Conservation (phyloP, 2,329 filamentous ascomycete species). For the Colletotrichum echinochloae region DNA sequence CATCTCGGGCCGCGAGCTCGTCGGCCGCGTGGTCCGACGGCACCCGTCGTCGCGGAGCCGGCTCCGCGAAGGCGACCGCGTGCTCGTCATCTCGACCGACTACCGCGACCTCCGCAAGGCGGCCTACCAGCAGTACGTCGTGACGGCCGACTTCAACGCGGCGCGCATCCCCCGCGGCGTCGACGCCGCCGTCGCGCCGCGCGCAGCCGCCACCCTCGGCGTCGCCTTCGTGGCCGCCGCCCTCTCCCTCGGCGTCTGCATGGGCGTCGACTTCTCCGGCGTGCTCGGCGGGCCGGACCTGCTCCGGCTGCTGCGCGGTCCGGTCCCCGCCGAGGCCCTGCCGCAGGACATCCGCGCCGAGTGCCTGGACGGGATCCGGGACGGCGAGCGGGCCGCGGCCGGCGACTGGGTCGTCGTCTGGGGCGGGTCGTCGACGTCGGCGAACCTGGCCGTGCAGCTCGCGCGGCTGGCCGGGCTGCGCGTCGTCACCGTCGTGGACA, state of each 20-base stretch:
- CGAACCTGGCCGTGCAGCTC: slow-evolving; percentile 74
- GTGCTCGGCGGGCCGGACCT: slow-evolving; percentile 70
- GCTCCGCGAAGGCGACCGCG: slow-evolving; percentile 67
- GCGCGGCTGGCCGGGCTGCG: slow-evolving; percentile 74
- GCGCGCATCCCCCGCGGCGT: slow-evolving; percentile 65
- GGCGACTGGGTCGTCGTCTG: slow-evolving; percentile 81
- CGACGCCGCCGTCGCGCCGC: slow-evolving; percentile 56
- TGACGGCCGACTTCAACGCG: slow-evolving; percentile 74
- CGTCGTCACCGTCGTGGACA: slow-evolving; percentile 75
- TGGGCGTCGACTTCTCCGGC: slow-evolving; percentile 73
- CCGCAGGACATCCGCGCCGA: slow-evolving; percentile 73
- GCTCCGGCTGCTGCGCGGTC: slow-evolving; percentile 58
- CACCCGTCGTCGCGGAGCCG: slow-evolving; percentile 46
- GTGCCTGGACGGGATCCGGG: slow-evolving; percentile 66
- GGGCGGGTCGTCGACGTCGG: slow-evolving; percentile 81
- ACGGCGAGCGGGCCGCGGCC: slow-evolving; percentile 63
- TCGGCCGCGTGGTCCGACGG: slow-evolving; percentile 67
- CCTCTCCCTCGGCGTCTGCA: slow-evolving; percentile 74
- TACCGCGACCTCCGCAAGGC: slow-evolving; percentile 79
- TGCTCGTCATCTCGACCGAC: slow-evolving; percentile 78
- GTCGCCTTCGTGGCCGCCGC: slow-evolving; percentile 79
- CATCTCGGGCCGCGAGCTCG: slow-evolving; percentile 77
- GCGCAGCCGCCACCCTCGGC: slow-evolving; percentile 72
- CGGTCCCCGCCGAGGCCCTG: slow-evolving; percentile 59
- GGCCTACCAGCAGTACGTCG: slow-evolving; percentile 77